These are phyloP conservation scores for Colletotrichum paranaense DNA, from an alignment of 2,329 filamentous ascomycete genomes.

Conservation along the genomic window DNA sequence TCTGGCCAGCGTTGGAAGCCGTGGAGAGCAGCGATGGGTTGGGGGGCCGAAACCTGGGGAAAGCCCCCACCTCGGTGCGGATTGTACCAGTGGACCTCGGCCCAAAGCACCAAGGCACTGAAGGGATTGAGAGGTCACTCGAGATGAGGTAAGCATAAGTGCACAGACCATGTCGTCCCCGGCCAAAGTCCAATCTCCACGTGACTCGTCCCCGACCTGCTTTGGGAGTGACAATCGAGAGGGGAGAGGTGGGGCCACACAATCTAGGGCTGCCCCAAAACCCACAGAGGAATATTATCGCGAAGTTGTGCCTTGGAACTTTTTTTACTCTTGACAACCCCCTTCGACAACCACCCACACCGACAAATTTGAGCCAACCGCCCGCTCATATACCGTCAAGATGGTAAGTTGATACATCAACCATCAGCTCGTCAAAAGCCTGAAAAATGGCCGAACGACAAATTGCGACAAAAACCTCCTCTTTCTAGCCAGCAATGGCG, in stretches of 20 bases:
- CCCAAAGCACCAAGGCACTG: neutral
- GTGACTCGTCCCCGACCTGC: constrained; percentile 54
- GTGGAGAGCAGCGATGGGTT: neutral
- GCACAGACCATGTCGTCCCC: constrained; percentile 14
- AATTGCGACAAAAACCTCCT: constrained; percentile 37
- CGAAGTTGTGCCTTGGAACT: constrained; percentile 35
- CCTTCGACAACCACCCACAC: constrained; percentile 41
- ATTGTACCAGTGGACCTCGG: constrained; percentile 28
- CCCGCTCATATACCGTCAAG: constrained; percentile 64
- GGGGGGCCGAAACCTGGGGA: constrained; percentile 26
- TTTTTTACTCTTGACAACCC: constrained; percentile 41
- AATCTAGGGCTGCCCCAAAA: constrained; percentile 53
- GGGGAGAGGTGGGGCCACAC: constrained; percentile 22
- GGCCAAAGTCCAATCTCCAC: constrained; percentile 38
- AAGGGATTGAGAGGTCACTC: neutral
- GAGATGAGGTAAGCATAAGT: neutral
- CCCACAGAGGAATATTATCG: constrained; percentile 51
- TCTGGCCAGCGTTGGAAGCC: constrained; percentile 10
- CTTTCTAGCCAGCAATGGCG: constrained; percentile 43
- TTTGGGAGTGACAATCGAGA: constrained; percentile 29
- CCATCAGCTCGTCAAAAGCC: constrained; percentile 7
- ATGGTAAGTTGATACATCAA: constrained; percentile 71
- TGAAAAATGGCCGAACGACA: constrained; percentile 6
- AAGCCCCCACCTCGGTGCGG: constrained; percentile 19
- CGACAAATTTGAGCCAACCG: constrained; percentile 35